Evolutionary conservation across 2,329 filamentous ascomycete species (phyloP), one percentile per base, ranked within the genome.

Genomic region (Aspergillus aculeatus): DNA sequence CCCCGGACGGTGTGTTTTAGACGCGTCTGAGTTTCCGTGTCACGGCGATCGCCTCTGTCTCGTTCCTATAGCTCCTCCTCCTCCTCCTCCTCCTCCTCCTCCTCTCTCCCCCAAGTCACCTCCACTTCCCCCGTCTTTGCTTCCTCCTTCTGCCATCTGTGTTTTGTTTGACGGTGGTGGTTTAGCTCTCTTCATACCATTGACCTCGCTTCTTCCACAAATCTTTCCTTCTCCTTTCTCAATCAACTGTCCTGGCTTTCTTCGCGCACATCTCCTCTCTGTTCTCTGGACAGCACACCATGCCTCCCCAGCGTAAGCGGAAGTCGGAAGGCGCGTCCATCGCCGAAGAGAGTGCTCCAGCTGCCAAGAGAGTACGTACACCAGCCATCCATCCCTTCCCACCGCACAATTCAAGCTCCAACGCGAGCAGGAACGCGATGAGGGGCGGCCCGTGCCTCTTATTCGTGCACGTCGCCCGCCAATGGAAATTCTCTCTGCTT

Each of bases 251-350:
- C 35, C 48, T 58, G 29, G 24, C 38, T 54, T 48, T 53, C 19
- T 31, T 48, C 38, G 47, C 50, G 24, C 54, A 35, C 21, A 53
- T 62, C 52, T 41, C 31, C 31, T 54, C 50, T 24, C 44, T 44
- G 19, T 35, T 51, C 56, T 48, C 51, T 32, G 47, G 49, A 44
- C 48, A 50, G 49, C 49, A 47, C 47, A 53, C 49, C 57, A 58
- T 61, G 62, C 49, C 62, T 49, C 57, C 57, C 32, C 51, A 54
- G 35, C 59, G 49, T 47, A 74, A 73, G 63, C 72, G 72, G 63
- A 71, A 69, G 62, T 67, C 69, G 2, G 65, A 66, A 48, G 61
- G 58, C 60, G 64, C 63, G 19, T 56, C 64, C 23, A 57, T 62
- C 57, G 53, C 64, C 54, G 66, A 66, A 21, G 66, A 68, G 19